These are phyloP conservation scores for Fusarium dlaminii DNA, from an alignment of 2,329 filamentous ascomycete genomes.

Conservation along the genomic window DNA sequence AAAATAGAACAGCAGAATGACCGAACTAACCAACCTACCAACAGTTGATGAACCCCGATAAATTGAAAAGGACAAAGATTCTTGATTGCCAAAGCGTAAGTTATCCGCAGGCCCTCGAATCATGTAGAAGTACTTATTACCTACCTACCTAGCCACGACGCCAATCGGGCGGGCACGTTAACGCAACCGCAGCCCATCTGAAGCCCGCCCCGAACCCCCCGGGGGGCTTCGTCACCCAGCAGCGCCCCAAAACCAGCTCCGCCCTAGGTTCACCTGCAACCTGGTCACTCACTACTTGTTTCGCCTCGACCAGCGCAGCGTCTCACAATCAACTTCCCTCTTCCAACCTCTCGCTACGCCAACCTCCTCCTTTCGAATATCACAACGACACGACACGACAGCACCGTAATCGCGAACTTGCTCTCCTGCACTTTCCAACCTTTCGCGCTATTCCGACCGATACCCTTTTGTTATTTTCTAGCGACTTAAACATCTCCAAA, in stretches of 20 bases:
- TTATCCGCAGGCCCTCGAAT: background rate
- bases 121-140: conserved; percentile 14
- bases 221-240: conserved; percentile 45
- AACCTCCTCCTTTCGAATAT: conserved; percentile 39
- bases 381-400: conserved; percentile 25
- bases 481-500: conserved; percentile 4
- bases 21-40: background rate
- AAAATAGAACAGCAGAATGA: background rate
- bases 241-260: conserved; percentile 29
- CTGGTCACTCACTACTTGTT: conserved; percentile 40
- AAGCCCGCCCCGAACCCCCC: conserved; percentile 26
- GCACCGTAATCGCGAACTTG: conserved; percentile 12
- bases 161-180: conserved; percentile 2
- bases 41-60: background rate
- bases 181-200: background rate
- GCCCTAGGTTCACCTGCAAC: conserved; percentile 20
- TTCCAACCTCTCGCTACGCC: conserved; percentile 40
- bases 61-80: conserved; percentile 1
- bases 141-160: background rate
- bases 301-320: conserved; percentile 44
- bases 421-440: conserved; percentile 10
- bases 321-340: conserved; percentile 43
- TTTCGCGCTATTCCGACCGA: conserved; percentile 26
- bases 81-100: background rate
- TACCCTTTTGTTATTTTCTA: conserved; percentile 26